Evolutionary conservation across 306 rosid species (phyloP), one percentile per base, ranked within the genome.

Genomic region (Calophaca sinica): DNA sequence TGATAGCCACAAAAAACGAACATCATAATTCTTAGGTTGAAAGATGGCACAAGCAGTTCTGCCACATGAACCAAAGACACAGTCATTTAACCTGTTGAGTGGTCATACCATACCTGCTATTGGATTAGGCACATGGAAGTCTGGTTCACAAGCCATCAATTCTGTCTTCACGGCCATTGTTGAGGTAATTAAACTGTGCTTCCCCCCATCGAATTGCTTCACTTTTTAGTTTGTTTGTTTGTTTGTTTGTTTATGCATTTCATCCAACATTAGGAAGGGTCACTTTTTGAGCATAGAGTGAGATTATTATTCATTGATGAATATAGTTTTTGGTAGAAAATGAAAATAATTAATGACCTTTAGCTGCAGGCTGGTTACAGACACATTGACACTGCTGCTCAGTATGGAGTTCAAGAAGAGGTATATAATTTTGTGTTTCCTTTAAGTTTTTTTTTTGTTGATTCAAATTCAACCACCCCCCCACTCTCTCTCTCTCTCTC

Each of bases 351-450:
- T 29, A 42, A 42, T 9, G 1, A 14, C 6, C 41, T 65, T 36
- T 68, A 62, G 15, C 0, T 79, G 80, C 84, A 84, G 90, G 85
- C 76, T 51, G 90, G 88, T 77, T 82, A 86, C n/a, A 84, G 90
- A 60, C 90, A 88, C 78, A 58, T 86, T 51, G 88, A 86, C 76
- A 84, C 93, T 55, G 93, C 89, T 67, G 14, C 58, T 1, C 68
- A 85, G 14, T 83, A 87, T 83, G 91, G 87, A 67, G 80, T 85
- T 85, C 87, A 83, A 68, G 81, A 89, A 79, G 89, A 80, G 74
- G 90, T 78, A 77, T 20, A 8, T 39, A 38, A 46, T 6, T 70
- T 54, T 68, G 26, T 20, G 26, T 51, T 38, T 62, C 5, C 20
- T 15, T 15, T 6, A 11, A 44, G 29, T 31, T 66, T 62, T 36